Evolutionary conservation across 2,329 filamentous ascomycete genomes (phyloP), one percentile per base, ranked within the genome.

Genomic region (Bipolaris cookei): DNA sequence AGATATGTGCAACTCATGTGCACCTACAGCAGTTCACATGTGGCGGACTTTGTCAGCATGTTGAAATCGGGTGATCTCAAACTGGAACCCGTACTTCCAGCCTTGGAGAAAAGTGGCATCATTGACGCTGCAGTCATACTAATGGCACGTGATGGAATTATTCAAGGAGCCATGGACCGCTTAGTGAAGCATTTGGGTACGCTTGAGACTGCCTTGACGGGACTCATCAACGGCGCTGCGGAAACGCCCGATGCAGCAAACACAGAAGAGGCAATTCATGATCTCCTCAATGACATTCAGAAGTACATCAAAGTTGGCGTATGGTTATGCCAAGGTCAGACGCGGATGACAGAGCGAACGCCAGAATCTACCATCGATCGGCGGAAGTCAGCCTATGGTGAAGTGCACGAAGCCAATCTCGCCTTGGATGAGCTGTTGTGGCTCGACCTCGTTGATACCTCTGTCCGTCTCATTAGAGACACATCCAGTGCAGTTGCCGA

Each of bases 241-340:
- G 82, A 87, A 0, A 83, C 84, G 25, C 81, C 82, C 1, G 84
- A 89, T 54, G 79, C 82, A 1, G 76, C 80, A 1, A 84, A 82
- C 45, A 83, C 88, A 2, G 84, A 87, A 57, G 86, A 89, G 61
- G 85, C 90, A 0, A 86, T 89, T 0, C 85, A 89, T 54, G 89
- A 93, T 54, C 82, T 97, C 1, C 82, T 97, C 3, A 85, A 87
- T 55, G 88, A 89, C 0, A 79, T 99, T 16, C 88, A 96, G 59
- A 97, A 96, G 73, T 98, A 97, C 76, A 87, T 89, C 1, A 89
- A 92, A 62, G 91, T 99, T 1, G 95, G 96, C 13, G 94, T 96
- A 48, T 99, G 95, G 95, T 81, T 99, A 11, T 98, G 95, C 67
- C 91, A 96, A 76, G 87, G 89, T 1, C 92, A 97, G 72, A 91